Evolutionary conservation across 2,329 filamentous ascomycete genomes (phyloP).

Genomic region (Gaeumannomyces sp.): DNA sequence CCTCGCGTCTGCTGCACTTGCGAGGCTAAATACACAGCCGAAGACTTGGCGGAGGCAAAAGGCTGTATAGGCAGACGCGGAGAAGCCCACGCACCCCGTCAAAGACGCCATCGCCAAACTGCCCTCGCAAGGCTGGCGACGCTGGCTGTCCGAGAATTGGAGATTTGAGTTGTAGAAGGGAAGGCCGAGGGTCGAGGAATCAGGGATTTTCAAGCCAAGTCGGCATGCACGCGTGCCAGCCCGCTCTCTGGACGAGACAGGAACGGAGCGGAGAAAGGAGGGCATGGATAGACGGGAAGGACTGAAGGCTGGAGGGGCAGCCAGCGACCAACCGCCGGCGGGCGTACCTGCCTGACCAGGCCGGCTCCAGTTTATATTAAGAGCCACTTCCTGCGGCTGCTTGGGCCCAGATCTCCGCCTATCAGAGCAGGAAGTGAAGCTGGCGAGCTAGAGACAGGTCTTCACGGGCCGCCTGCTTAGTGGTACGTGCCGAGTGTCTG

Average conservation of each 20-base stretch:
- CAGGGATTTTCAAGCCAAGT: not conserved
- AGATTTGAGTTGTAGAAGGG: not conserved
- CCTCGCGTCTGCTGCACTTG: not conserved
- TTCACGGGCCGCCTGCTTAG: not conserved
- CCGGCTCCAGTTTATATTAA: slow-evolving; percentile 3
- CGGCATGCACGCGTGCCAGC: not conserved
- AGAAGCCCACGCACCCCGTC: not conserved
- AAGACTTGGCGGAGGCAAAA: not conserved
- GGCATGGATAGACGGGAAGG: slow-evolving; percentile 2
- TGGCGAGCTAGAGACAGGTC: not conserved
- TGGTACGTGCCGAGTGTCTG: not conserved
- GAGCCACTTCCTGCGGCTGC: not conserved
- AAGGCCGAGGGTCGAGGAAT: not conserved
- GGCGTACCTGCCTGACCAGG: not conserved
- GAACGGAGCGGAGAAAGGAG: not conserved
- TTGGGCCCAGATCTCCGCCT: not conserved
- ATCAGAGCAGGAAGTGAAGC: not conserved
- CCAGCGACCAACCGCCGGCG: not conserved
- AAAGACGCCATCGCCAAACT: not conserved
- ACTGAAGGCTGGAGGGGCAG: not conserved
- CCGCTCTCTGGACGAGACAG: not conserved
- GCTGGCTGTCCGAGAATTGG: not conserved
- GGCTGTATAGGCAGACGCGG: not conserved
- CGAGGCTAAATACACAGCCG: not conserved
- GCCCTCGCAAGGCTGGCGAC: not conserved